These are phyloP conservation scores for Hibiscus trionum DNA, from an alignment of 345 rosid genomes.

Conservation along the genomic window DNA sequence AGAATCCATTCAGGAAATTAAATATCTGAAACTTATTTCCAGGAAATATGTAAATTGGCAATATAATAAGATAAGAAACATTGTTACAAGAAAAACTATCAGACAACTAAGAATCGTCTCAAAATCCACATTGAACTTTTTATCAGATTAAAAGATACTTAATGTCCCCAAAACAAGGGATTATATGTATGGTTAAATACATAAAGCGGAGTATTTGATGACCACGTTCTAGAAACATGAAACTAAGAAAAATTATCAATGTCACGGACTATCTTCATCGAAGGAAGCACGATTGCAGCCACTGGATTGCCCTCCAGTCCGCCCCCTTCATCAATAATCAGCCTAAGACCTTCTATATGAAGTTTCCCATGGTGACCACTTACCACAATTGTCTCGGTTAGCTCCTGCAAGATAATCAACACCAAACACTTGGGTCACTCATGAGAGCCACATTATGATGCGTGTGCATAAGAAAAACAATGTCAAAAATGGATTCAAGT, in stretches of 20 bases:
- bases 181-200: neutral
- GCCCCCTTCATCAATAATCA: slow-evolving; percentile 84
- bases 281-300: slow-evolving; percentile 76
- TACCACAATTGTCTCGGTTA: slow-evolving; percentile 42
- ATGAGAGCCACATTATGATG: neutral
- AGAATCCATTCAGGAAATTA: too few relatives aligned
- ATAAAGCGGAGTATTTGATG: neutral
- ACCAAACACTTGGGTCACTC: slow-evolving; percentile 11
- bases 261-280: slow-evolving; percentile 55
- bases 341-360: slow-evolving; percentile 63
- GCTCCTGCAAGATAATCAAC: slow-evolving; percentile 26
- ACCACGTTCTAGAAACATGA: neutral
- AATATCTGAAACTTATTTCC: too few relatives aligned
- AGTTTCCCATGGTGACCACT: slow-evolving; percentile 88
- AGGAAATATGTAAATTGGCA: too few relatives aligned
- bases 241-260: slow-evolving; percentile 32
- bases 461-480: neutral
- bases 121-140: neutral
- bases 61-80: too few relatives aligned
- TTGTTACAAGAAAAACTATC: neutral
- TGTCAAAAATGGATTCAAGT: neutral
- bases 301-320: slow-evolving; percentile 56
- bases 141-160: neutral
- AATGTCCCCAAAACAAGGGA: neutral
- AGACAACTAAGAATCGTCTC: neutral